Evolutionary conservation across 345 rosid species (phyloP), one percentile per base, ranked within the genome.

Genomic region (Trapa bicornis): DNA sequence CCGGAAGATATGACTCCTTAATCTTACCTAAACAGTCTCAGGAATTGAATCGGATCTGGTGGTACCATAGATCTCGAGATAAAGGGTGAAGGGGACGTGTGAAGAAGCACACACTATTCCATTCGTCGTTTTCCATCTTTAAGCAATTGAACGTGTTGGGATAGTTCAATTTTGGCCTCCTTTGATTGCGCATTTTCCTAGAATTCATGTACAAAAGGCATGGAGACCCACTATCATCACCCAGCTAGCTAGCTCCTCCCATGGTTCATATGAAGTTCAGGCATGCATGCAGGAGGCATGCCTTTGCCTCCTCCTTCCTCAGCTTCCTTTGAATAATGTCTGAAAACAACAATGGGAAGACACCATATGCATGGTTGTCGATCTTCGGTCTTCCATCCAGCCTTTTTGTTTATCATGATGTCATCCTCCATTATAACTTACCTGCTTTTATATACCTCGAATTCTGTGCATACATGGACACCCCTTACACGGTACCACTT

Each of bases 121-220:
- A 58, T 58, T 58, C 37, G 63, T 32, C 63, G 9, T 10, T 58
- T 58, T 33, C 63, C 63, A 1, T 58, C 63, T 58, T 58, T 58
- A 58, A 58, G 63, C 63, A 58, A 17, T 58, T 8, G 63, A 58
- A 58, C 12, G 38, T 4, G 63, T 58, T 37, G 63, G 32, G 38
- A 58, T 58, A 38, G 37, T 29, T 38, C 63, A 35, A 58, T 58
- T 33, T 10, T 1, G 63, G 15, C 63, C 63, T 8, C 63, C 63
- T 58, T 58, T 58, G 29, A 22, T 58, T 37, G 63, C 9, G 35
- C 32, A 22, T 22, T 22, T 38, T 35, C 38, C 15, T 58, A 58
- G 32, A 58, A 58, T 58, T 7, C 9, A 33, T 58, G 35, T n/a
- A 57, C 8, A 58, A 58, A 8, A 29, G 32, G 63, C 63, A 32